Percentiles rank a stretch among this genome's conserved stretches.
Evolutionary conservation across 176 grass and related monocot species (phyloP).

Genomic region (Hordeum vulgare): DNA sequence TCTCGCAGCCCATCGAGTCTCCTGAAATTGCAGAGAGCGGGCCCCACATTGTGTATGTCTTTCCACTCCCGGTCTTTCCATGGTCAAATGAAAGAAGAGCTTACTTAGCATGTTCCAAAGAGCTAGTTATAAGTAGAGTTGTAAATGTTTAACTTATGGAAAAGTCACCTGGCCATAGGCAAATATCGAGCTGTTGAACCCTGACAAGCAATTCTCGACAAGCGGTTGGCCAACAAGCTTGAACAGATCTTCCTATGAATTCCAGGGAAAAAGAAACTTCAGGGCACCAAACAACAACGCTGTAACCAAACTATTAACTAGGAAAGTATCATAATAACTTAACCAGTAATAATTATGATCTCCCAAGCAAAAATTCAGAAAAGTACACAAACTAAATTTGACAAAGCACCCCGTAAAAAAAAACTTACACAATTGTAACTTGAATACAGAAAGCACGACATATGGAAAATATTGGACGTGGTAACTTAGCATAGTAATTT

Average conservation of each 20-base stretch:
- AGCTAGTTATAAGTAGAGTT: background rate
- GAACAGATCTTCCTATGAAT: constrained; percentile 74
- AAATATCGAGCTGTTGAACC: constrained; percentile 99
- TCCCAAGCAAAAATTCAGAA: background rate
- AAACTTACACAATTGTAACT: background rate
- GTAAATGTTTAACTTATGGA: constrained; percentile 4
- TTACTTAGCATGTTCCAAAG: background rate
- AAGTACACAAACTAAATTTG: background rate
- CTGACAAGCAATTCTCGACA: constrained; percentile 89
- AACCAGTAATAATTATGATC: background rate
- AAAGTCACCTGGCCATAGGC: constrained; percentile 88
- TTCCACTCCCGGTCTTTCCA: constrained; percentile 93
- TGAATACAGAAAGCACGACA: background rate
- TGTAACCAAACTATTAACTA: background rate
- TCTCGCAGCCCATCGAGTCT: constrained; percentile 50
- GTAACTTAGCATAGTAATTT: background rate
- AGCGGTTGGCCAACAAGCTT: constrained; percentile 75
- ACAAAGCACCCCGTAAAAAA: background rate
- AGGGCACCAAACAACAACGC: background rate
- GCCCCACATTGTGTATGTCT: constrained; percentile 99
- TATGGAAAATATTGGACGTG: background rate
- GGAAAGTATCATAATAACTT: background rate
- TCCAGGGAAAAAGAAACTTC: background rate
- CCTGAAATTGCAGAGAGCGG: constrained; percentile 69
- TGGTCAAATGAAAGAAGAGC: constrained; percentile 1